Conservation (phyloP, 148 eudicot genomes). For the Diospyros kaki region DNA sequence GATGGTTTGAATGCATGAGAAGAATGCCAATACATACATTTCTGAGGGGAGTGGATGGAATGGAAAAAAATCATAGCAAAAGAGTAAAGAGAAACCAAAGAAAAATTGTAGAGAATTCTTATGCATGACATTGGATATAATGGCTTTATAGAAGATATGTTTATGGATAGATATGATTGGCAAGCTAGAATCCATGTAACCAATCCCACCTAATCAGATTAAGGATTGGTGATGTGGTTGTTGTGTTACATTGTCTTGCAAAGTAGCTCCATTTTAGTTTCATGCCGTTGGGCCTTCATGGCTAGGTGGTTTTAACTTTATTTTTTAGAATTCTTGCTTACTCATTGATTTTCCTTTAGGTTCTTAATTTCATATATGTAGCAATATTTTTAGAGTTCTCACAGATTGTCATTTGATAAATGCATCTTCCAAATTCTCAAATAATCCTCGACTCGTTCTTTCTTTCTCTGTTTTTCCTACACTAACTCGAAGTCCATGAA, state of each 20-base stretch:
- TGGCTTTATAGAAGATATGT: too few species aligned
- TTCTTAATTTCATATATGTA: neutral
- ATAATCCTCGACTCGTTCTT: neutral
- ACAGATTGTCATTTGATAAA: neutral
- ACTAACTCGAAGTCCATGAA: neutral
- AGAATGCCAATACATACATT: too few species aligned
- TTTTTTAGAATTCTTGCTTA: constrained; percentile 1
- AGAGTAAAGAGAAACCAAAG: too few species aligned
- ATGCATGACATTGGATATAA: too few species aligned
- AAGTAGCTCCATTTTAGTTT: neutral
- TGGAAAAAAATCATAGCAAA: too few species aligned
- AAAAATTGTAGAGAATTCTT: too few species aligned
- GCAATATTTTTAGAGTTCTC: neutral
- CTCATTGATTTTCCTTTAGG: neutral
- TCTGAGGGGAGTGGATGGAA: too few species aligned
- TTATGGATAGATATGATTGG: too few species aligned
- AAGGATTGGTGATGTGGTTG: too few species aligned
- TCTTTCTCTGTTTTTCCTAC: neutral
- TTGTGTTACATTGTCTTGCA: neutral
- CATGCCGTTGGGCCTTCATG: neutral
- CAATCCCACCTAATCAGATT: too few species aligned
- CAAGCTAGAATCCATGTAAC: too few species aligned
- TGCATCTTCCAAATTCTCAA: neutral
- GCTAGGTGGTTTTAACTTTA: neutral
- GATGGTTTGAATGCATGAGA: too few species aligned